phyloP scores from a whole-genome alignment of 163 green algal genomes.

The Scenedesmus sp. region DNA sequence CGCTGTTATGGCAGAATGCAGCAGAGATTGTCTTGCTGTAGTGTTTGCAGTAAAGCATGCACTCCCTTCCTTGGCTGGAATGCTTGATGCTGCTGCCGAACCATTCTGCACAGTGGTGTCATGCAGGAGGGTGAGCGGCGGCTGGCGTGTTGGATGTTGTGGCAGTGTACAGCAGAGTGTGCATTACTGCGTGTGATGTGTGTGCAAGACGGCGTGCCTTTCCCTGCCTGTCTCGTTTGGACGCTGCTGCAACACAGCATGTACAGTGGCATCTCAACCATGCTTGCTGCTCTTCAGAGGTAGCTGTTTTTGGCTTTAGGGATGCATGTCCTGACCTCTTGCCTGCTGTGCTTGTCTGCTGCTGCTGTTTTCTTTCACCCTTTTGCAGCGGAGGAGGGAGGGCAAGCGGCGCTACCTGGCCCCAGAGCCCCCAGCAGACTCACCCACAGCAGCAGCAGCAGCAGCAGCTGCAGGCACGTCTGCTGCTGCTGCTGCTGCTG shows the following conservation, averaged over 20 bases:
- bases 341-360: neutral
- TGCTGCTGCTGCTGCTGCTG: neutral
- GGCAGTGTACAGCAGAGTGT: neutral
- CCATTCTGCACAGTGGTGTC: too few relatives aligned
- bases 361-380: neutral
- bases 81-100: too few relatives aligned
- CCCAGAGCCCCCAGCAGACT: neutral
- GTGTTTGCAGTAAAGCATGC: too few relatives aligned
- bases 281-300: too few relatives aligned
- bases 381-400: conserved; percentile 3
- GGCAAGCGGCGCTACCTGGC: conserved; percentile 41
- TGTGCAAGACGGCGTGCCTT: too few relatives aligned
- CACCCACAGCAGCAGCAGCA: conserved; percentile 22
- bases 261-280: too few relatives aligned
- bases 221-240: too few relatives aligned
- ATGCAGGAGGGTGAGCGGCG: conserved; percentile 6
- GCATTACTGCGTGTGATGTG: too few relatives aligned
- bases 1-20: neutral
- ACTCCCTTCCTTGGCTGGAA: too few relatives aligned
- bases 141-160: neutral
- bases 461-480: conserved; percentile 17
- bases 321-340: neutral
- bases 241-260: too few relatives aligned
- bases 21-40: neutral
- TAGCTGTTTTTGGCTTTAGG: too few relatives aligned